Evolutionary conservation across 176 grass and related monocot species (phyloP).

Genomic region (Miscanthus lutarioriparius): DNA sequence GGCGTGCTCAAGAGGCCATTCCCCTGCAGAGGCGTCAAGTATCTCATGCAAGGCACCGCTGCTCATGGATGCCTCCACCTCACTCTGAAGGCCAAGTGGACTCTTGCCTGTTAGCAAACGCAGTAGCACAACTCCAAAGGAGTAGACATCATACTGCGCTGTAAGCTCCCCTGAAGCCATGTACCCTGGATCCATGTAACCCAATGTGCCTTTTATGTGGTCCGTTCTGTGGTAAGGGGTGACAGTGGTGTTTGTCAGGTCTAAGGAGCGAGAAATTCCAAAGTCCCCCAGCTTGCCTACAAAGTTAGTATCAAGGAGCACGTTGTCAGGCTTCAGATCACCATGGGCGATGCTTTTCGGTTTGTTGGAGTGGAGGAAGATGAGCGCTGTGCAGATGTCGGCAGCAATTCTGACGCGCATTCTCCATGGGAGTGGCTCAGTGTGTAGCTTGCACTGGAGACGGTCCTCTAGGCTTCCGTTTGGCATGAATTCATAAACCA

Average conservation of each 20-base stretch:
- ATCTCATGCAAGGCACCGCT: constrained; percentile 46
- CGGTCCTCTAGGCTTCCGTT: constrained; percentile 69
- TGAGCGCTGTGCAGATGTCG: constrained; percentile 68
- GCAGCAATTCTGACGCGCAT: constrained; percentile 48
- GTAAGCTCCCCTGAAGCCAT: constrained; percentile 69
- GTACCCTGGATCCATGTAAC: constrained; percentile 80
- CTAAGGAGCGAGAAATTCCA: constrained; percentile 66
- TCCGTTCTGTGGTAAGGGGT: constrained; percentile 63
- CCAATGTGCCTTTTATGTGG: constrained; percentile 63
- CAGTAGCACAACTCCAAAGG: constrained; percentile 72
- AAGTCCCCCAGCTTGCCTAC: constrained; percentile 66
- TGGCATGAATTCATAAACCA: constrained; percentile 67
- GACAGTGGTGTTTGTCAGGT: constrained; percentile 51
- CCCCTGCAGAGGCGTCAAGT: constrained; percentile 55
- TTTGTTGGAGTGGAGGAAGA: constrained; percentile 68
- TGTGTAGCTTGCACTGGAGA: constrained; percentile 36
- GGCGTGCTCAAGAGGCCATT: constrained; percentile 50
- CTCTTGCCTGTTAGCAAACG: constrained; percentile 64
- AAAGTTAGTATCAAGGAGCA: constrained; percentile 56
- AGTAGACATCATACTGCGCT: constrained; percentile 67
- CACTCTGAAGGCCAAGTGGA: constrained; percentile 43
- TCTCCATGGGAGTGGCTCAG: constrained; percentile 55
- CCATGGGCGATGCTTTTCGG: constrained; percentile 61
- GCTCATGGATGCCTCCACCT: constrained; percentile 48
- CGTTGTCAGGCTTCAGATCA: constrained; percentile 74